phyloP scores from a whole-genome alignment of 179 eudicot species.

The Pouteria campechiana region DNA sequence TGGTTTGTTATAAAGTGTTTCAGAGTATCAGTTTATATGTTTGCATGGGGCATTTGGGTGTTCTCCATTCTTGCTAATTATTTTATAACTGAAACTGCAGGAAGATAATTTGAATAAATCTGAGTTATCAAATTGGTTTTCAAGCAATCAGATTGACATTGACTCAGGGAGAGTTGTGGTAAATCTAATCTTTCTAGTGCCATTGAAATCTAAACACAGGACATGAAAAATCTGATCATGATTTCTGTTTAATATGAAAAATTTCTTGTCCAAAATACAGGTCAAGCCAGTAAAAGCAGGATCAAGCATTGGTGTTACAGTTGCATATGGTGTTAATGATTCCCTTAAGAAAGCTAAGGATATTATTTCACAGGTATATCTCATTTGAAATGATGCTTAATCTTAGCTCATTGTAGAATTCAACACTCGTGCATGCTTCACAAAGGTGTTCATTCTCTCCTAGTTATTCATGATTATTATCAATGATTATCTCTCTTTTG shows the following conservation, averaged over 20 bases:
- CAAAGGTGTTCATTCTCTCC: too few species aligned
- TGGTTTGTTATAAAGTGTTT: too few species aligned
- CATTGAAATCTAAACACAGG: background rate
- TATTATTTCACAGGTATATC: slow-evolving; percentile 50
- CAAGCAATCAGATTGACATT: slow-evolving; percentile 43
- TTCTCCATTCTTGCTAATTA: slow-evolving; percentile 4
- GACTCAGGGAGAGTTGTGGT: slow-evolving; percentile 80
- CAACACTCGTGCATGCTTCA: background rate
- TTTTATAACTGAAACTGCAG: too few species aligned
- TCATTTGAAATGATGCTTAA: background rate
- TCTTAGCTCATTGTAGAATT: background rate
- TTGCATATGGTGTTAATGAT: slow-evolving; percentile 81
- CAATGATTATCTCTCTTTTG: too few species aligned
- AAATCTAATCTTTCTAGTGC: slow-evolving; percentile 1
- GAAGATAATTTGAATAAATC: slow-evolving; percentile 41
- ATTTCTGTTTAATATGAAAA: background rate
- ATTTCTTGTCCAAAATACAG: slow-evolving; percentile 18
- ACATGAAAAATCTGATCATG: background rate
- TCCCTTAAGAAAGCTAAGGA: slow-evolving; percentile 49
- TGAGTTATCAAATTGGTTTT: slow-evolving; percentile 54
- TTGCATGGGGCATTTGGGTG: too few species aligned
- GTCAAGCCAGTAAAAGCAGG: slow-evolving; percentile 93
- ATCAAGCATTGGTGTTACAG: slow-evolving; percentile 88
- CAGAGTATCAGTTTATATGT: too few species aligned
- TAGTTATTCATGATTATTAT: too few species aligned